Percentiles rank a stretch among this genome's conserved stretches.
Evolutionary conservation across 2,329 filamentous ascomycete species (phyloP).

Genomic region (Cladosporium sp.): DNA sequence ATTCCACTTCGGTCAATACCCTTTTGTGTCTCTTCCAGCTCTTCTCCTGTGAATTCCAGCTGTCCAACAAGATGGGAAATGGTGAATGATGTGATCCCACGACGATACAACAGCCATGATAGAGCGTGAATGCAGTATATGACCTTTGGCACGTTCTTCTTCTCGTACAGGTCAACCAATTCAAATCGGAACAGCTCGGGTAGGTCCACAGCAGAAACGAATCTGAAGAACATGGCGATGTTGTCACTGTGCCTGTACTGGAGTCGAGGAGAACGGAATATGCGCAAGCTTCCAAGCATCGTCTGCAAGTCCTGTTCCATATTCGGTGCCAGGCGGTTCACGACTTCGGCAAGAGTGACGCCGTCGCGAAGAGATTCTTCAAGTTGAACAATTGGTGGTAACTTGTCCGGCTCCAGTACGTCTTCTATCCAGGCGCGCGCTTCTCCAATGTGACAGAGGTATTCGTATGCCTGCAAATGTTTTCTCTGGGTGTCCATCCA

Average conservation of each 20-base stretch:
- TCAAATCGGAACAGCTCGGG: constrained; percentile 97
- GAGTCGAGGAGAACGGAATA: constrained; percentile 80
- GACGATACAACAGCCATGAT: constrained; percentile 94
- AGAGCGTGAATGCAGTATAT: constrained; percentile 98
- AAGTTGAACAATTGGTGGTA: constrained; percentile 89
- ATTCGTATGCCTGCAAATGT: constrained; percentile 95
- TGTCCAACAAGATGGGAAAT: constrained; percentile 97
- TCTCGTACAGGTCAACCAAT: constrained; percentile 95
- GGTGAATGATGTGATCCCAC: constrained; percentile 90
- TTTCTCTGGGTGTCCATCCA: constrained; percentile 99
- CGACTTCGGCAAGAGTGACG: constrained; percentile 90
- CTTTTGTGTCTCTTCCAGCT: constrained; percentile 94
- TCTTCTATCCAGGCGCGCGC: constrained; percentile 99
- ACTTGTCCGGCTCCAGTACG: constrained; percentile 71
- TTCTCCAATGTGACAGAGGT: constrained; percentile 97
- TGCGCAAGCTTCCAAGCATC: constrained; percentile 53
- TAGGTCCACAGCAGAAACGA: constrained; percentile 85
- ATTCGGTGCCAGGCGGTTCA: constrained; percentile 81
- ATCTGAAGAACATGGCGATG: constrained; percentile 92
- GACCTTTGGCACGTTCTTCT: constrained; percentile 99
- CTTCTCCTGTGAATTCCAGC: constrained; percentile 95
- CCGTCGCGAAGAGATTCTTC: constrained; percentile 92
- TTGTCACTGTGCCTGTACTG: constrained; percentile 98
- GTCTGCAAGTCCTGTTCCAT: constrained; percentile 53
- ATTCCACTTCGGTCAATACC: constrained; percentile 93